Percentiles rank a stretch among this genome's conserved stretches.
These are phyloP conservation scores for Haematococcus sp. DNA, from an alignment of 139 green algal genomes.

Conservation along the genomic window DNA sequence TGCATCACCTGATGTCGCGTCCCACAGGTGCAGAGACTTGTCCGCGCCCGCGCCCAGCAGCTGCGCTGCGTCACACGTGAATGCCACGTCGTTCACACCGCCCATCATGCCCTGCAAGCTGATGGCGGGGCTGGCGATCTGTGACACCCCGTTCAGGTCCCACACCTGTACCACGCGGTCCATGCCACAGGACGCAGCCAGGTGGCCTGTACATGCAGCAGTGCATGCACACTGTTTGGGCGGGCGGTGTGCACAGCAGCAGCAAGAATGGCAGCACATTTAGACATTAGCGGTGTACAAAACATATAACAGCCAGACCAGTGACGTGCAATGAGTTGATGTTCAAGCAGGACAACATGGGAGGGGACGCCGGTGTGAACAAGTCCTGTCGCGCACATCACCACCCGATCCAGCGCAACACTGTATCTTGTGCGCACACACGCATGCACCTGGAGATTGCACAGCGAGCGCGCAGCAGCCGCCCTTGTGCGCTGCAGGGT, in stretches of 20 bases:
- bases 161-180: conserved; percentile 67
- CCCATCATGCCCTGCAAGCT: conserved; percentile 48
- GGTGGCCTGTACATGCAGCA: conserved; percentile 21
- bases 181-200: conserved; percentile 61
- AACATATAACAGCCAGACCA: no score
- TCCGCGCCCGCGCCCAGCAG: conserved; percentile 65
- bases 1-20: conserved; percentile 34
- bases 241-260: no score
- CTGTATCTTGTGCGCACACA: conserved; percentile 1
- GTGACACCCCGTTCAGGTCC: conserved; percentile 40
- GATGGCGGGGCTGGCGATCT: not conserved
- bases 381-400: no score
- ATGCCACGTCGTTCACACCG: conserved; percentile 52
- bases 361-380: no score
- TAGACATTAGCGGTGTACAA: no score
- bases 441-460: conserved; percentile 25
- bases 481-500: conserved; percentile 41
- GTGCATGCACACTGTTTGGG: no score
- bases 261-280: no score
- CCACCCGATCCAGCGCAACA: no score
- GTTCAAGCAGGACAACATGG: no score
- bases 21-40: conserved; percentile 64
- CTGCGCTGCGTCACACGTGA: conserved; percentile 50
- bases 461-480: conserved; percentile 54
- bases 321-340: no score